Evolutionary conservation across 345 rosid species (phyloP).

Genomic region (Gossypium sturtianum): DNA sequence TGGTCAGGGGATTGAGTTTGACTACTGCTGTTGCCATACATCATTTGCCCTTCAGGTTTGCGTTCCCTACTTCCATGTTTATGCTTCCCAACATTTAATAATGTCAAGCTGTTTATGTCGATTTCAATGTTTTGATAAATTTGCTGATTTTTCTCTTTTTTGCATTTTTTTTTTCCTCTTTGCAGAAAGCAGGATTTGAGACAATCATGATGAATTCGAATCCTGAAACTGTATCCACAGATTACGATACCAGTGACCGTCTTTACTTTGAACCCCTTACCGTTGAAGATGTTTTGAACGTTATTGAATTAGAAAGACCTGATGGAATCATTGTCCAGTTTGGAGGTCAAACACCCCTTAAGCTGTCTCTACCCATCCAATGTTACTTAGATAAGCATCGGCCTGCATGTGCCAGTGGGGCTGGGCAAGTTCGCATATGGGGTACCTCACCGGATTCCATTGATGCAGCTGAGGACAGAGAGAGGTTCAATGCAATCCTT

Average conservation of each 20-base stretch:
- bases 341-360: conserved; percentile 97
- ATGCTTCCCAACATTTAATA: background rate
- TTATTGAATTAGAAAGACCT: conserved; percentile 83
- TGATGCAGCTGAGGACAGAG: conserved; percentile 95
- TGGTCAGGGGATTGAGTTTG: conserved; percentile 97
- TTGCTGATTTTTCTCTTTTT: background rate
- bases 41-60: conserved; percentile 94
- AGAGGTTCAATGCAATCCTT: conserved; percentile 80
- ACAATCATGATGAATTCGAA: conserved; percentile 98
- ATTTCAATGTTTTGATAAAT: background rate
- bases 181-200: conserved; percentile 93
- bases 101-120: background rate
- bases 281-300: conserved; percentile 79
- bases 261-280: conserved; percentile 95
- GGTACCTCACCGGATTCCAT: conserved; percentile 96
- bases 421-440: conserved; percentile 77
- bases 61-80: background rate
- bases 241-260: conserved; percentile 93
- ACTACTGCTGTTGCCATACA: conserved; percentile 97
- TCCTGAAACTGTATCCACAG: conserved; percentile 96
- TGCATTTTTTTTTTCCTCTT: background rate
- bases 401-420: conserved; percentile 60
- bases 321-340: conserved; percentile 96
- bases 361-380: conserved; percentile 83
- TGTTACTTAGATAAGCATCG: conserved; percentile 66